phyloP scores from a whole-genome alignment of 441 rosid species.

The Euphorbia celastroides region DNA sequence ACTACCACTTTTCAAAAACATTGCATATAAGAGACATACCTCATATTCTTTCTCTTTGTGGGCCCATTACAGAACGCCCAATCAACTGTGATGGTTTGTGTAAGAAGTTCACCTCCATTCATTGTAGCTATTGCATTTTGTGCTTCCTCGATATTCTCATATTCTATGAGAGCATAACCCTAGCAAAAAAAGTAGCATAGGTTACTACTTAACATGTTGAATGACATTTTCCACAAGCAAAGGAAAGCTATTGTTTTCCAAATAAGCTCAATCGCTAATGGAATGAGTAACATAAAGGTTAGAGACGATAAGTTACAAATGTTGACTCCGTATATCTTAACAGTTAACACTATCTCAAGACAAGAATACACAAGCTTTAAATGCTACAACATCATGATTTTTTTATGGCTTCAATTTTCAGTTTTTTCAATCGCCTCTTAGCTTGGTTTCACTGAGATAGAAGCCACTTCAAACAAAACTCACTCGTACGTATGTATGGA shows the following conservation, averaged over 20 bases:
- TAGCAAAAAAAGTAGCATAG: constrained; percentile 19
- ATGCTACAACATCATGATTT: not conserved
- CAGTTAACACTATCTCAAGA: no score
- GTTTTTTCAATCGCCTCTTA: not conserved
- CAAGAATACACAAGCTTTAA: not conserved
- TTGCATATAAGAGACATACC: constrained; percentile 48
- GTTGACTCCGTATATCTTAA: not conserved
- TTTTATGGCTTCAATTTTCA: not conserved
- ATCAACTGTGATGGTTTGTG: constrained; percentile 65
- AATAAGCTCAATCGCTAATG: not conserved
- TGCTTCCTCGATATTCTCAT: constrained; percentile 86
- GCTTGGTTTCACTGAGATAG: not conserved
- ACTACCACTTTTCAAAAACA: no score
- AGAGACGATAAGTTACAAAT: not conserved
- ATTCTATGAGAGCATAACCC: constrained; percentile 97
- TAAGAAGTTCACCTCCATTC: constrained; percentile 79
- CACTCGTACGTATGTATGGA: not conserved
- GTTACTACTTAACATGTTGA: no score
- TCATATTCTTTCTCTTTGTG: constrained; percentile 59
- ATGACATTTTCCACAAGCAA: not conserved
- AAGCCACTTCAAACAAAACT: no score
- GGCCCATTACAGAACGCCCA: constrained; percentile 98
- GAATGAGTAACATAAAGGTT: not conserved
- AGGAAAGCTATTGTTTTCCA: not conserved
- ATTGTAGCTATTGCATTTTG: constrained; percentile 64